Evolutionary conservation across 2,329 filamentous ascomycete genomes (phyloP).

Genomic region (Diplodia seriata): DNA sequence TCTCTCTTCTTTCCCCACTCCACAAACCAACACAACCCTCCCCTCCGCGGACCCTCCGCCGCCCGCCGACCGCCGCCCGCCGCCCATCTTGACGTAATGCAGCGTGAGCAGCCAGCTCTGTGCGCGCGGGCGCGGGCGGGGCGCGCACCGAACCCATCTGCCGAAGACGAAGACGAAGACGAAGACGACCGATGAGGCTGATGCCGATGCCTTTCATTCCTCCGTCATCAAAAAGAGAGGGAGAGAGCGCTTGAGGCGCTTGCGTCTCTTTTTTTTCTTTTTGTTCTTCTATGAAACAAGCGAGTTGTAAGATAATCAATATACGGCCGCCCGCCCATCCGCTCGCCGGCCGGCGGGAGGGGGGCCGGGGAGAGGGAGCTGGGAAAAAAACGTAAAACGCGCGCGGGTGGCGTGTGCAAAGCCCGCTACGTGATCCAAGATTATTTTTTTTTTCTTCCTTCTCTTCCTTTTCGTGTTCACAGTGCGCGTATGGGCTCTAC

Average conservation of each 20-base stretch:
- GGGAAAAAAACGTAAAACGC: too few species aligned
- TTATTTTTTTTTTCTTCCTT: not conserved
- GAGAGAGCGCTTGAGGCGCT: not conserved
- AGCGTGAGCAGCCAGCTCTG: not conserved
- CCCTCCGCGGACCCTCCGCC: not conserved
- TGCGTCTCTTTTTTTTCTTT: not conserved
- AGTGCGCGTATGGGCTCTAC: not conserved
- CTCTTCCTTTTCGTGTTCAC: not conserved
- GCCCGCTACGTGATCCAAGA: not conserved
- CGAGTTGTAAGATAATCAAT: not conserved
- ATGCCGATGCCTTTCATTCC: not conserved
- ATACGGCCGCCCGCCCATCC: not conserved
- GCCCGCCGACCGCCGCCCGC: not conserved
- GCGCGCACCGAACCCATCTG: too few species aligned
- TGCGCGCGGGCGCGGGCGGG: too few species aligned
- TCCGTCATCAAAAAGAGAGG: not conserved
- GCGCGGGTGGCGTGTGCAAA: not conserved
- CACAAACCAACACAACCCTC: too few species aligned
- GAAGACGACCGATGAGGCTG: too few species aligned
- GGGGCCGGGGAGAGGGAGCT: too few species aligned
- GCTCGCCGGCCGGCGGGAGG: not conserved
- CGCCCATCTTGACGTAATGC: not conserved
- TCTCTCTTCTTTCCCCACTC: not conserved
- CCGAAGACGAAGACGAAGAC: too few species aligned
- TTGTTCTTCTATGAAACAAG: not conserved